phyloP scores from a whole-genome alignment of 2,329 filamentous ascomycete species.

The Sphaceloma murrayae region DNA sequence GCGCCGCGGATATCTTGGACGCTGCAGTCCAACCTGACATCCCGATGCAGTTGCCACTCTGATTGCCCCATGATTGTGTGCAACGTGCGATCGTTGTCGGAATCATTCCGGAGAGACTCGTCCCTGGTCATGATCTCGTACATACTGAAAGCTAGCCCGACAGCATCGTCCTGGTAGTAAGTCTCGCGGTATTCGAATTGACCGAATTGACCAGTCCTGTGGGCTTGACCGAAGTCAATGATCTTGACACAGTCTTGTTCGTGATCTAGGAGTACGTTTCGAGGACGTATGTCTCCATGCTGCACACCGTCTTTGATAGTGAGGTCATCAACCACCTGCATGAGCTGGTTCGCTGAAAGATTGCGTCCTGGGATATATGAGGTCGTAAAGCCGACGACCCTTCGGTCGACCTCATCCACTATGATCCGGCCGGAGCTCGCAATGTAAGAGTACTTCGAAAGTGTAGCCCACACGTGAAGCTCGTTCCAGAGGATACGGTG shows the following conservation, averaged over 20 bases:
- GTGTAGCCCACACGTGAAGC: too few relatives aligned
- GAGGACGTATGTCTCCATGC: constrained; percentile 7
- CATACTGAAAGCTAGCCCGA: not conserved
- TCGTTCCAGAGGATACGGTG: too few relatives aligned
- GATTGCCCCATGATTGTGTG: not conserved
- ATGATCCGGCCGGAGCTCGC: too few relatives aligned
- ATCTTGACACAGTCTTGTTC: not conserved
- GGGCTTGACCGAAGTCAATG: constrained; percentile 9
- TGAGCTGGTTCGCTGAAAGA: constrained; percentile 9
- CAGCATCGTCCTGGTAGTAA: not conserved
- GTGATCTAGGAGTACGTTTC: not conserved
- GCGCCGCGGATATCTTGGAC: not conserved
- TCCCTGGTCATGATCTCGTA: constrained; percentile 4
- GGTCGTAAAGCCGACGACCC: too few relatives aligned
- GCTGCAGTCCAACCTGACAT: not conserved
- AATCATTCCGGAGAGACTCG: not conserved
- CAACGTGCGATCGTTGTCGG: not conserved
- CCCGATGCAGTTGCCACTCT: not conserved
- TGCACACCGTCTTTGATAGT: constrained; percentile 3
- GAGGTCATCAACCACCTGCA: constrained; percentile 1
- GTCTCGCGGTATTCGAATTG: not conserved
- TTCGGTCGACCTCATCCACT: too few relatives aligned
- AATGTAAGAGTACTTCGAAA: too few relatives aligned
- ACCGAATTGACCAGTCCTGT: not conserved
- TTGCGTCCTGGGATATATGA: too few relatives aligned